phyloP scores from a whole-genome alignment of 257 asterid genomes.

The Plantago major region DNA sequence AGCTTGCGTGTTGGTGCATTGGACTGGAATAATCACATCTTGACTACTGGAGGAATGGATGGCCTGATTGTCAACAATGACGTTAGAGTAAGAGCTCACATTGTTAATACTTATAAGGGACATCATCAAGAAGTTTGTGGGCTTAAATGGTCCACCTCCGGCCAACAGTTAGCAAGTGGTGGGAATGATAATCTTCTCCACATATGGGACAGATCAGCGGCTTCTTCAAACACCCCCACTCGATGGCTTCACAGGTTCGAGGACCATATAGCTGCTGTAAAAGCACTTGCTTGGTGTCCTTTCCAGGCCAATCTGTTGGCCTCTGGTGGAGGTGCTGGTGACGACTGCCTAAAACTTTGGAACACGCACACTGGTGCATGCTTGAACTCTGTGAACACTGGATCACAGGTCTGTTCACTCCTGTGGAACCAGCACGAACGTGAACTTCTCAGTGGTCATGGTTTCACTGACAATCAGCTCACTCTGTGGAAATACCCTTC shows the following conservation, averaged over 20 bases:
- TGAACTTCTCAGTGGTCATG: slow-evolving; percentile 61
- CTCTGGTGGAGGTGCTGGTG: slow-evolving; percentile 90
- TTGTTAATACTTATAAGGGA: slow-evolving; percentile 67
- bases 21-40: slow-evolving; percentile 85
- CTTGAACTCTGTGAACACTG: slow-evolving; percentile 83
- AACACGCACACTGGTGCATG: slow-evolving; percentile 90
- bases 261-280: slow-evolving; percentile 91
- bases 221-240: slow-evolving; percentile 56
- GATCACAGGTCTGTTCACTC: slow-evolving; percentile 92
- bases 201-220: slow-evolving; percentile 79
- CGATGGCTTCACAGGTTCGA: slow-evolving; percentile 84
- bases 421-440: slow-evolving; percentile 88
- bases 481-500: slow-evolving; percentile 64
- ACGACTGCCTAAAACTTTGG: slow-evolving; percentile 78
- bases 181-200: slow-evolving; percentile 88
- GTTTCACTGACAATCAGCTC: slow-evolving; percentile 59
- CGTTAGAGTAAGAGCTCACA: slow-evolving; percentile 59
- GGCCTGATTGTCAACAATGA: slow-evolving; percentile 74
- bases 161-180: slow-evolving; percentile 90
- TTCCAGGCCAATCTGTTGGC: slow-evolving; percentile 81
- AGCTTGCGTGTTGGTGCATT: slow-evolving; percentile 66
- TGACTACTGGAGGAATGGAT: slow-evolving; percentile 96
- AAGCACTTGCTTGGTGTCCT: slow-evolving; percentile 98
- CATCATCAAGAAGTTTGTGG: slow-evolving; percentile 93
- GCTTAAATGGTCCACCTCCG: slow-evolving; percentile 85